Evolutionary conservation across 306 rosid genomes (phyloP), one percentile per base, ranked within the genome.

Genomic region (Purshia tridentata): DNA sequence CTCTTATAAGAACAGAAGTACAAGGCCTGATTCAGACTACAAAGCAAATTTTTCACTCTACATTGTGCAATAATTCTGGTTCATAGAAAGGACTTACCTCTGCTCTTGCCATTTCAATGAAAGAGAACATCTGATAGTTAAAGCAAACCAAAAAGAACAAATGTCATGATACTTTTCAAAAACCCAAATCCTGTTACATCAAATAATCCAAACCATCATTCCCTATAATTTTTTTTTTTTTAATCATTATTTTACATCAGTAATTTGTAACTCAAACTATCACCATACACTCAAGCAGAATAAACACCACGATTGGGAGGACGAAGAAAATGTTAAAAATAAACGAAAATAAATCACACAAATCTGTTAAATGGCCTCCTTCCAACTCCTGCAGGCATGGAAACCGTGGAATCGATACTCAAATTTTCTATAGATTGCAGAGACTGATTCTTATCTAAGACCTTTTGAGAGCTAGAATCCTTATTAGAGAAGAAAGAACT

Each of bases 361-460:
- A 91, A 91, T 95, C 99, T 81, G 82, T 89, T 90, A 90, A 95
- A 95, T 52, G 99, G 99, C 88, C 81, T 91, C 81, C 97, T 88
- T 73, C 92, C 97, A 56, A 88, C 85, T 37, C 88, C 90, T 6
- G 83, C 88, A 1, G 99, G 99, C 88, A 95, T 73, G 22, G 98
- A 95, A 48, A 82, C 82, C 0, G 96, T 82, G 44, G 99, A 95
- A 83, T 91, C 97, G 87, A 95, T 91, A 75, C 96, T 91, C 88
- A 81, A 51, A 65, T 90, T 80, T 46, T 87, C 91, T 72, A 87
- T 2, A 47, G 92, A 84, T 57, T 86, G 94, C 80, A 85, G 70
- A 57, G 91, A 75, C 81, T 82, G 90, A 67, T 78, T 81, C 39
- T 88, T 88, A 68, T 90, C 89, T 78, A 80, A 79, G 62, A 47